A percentile compares a stretch with the other conserved stretches of the same genome.
Conservation (phyloP, 1,284 basidiomycete species). For the Leccinum laetum region DNA sequence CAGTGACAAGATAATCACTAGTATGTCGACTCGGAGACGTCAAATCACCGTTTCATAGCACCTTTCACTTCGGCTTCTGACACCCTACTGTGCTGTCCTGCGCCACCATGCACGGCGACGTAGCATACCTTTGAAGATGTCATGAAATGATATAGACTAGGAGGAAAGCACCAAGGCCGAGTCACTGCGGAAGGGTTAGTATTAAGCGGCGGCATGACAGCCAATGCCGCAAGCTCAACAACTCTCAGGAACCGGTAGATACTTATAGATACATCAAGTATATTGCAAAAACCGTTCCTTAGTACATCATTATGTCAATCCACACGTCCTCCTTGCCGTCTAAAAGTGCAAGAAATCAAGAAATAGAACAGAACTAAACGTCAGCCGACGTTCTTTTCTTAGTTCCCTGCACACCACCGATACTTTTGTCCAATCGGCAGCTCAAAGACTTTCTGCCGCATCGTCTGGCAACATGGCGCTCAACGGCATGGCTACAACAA, state of each 20-base stretch:
- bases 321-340: neutral
- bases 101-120: constrained; percentile 69
- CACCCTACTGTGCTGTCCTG: constrained; percentile 51
- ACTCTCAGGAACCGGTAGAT: constrained; percentile 15
- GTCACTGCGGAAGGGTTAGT: neutral
- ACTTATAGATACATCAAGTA: constrained; percentile 29
- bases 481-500: constrained; percentile 23
- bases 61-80: constrained; percentile 51
- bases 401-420: neutral
- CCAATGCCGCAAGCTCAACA: neutral
- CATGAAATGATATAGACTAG: constrained; percentile 8
- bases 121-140: constrained; percentile 17
- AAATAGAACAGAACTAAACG: constrained; percentile 17
- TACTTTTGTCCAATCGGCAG: neutral
- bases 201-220: no score
- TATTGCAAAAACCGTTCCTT: constrained; percentile 10
- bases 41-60: constrained; percentile 50
- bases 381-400: neutral
- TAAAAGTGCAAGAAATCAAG: constrained; percentile 11
- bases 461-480: constrained; percentile 26
- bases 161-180: neutral
- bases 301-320: constrained; percentile 1
- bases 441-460: constrained; percentile 19
- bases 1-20: neutral
- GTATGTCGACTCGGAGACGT: neutral